Conservation (phyloP, 2,329 filamentous ascomycete genomes). For the Aspergillus sp. region DNA sequence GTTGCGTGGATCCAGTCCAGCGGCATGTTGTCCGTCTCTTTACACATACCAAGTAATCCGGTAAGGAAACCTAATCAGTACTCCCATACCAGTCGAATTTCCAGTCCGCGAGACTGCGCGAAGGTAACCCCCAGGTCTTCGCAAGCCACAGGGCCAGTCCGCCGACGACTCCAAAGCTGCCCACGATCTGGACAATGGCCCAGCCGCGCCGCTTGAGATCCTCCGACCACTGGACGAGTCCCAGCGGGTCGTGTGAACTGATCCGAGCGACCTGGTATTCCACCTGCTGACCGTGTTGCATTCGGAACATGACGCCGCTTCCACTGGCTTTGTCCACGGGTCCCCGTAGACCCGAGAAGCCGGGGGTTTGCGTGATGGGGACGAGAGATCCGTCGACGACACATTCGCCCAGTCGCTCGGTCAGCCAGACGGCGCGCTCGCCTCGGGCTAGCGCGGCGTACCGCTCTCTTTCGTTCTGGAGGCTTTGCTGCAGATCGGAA, state of each 20-base stretch:
- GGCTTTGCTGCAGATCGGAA: conserved; percentile 71
- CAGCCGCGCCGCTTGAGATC: conserved; percentile 64
- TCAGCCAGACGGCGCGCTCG: conserved; percentile 68
- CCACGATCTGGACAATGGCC: conserved; percentile 69
- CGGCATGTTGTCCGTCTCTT: neutral
- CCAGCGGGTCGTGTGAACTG: conserved; percentile 72
- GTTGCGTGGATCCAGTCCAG: neutral
- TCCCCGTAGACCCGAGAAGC: conserved; percentile 24
- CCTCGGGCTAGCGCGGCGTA: conserved; percentile 62
- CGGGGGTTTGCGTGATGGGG: conserved; percentile 44
- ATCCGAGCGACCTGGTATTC: conserved; percentile 35
- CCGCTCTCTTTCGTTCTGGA: conserved; percentile 68
- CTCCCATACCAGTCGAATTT: conserved; percentile 24
- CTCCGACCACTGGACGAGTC: conserved; percentile 67
- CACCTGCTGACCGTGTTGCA: conserved; percentile 24
- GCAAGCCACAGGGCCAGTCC: conserved; percentile 66
- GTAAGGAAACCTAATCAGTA: conserved; percentile 6
- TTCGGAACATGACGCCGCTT: conserved; percentile 20
- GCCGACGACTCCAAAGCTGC: conserved; percentile 70
- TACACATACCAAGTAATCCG: neutral
- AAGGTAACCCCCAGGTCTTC: conserved; percentile 38
- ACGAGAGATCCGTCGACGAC: conserved; percentile 63
- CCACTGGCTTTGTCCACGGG: conserved; percentile 23
- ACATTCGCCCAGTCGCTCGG: conserved; percentile 64
- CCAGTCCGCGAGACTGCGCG: conserved; percentile 30